Percentiles rank a stretch among this genome's conserved stretches.
Evolutionary conservation across 2,329 filamentous ascomycete genomes (phyloP).

Genomic region (Fusarium nygamai): DNA sequence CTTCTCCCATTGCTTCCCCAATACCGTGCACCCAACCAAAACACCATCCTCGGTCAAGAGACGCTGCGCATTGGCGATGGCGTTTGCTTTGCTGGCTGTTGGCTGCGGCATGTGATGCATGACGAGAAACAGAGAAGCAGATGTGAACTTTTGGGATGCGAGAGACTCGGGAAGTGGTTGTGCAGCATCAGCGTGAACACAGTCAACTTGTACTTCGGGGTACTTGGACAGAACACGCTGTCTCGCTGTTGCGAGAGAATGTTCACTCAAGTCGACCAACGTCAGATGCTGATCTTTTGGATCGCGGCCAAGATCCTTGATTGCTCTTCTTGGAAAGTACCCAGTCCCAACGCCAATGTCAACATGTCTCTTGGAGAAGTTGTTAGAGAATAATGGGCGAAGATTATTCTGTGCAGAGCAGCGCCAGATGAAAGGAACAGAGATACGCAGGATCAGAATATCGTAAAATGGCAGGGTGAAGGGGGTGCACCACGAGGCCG

Average conservation of each 20-base stretch:
- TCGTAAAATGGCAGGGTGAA: neutral
- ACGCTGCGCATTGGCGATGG: neutral
- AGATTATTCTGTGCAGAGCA: neutral
- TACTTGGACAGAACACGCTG: neutral
- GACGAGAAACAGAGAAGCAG: slow-evolving; percentile 9
- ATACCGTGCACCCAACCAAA: neutral
- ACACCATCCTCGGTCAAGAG: neutral
- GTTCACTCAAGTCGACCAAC: slow-evolving; percentile 8
- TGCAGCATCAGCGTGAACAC: neutral
- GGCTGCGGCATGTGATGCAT: slow-evolving; percentile 9
- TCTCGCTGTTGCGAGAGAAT: neutral
- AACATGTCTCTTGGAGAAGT: slow-evolving; percentile 10
- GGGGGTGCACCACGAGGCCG: neutral
- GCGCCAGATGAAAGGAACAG: neutral
- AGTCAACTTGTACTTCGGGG: neutral
- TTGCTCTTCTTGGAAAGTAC: neutral
- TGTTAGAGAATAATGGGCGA: neutral
- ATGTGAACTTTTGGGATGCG: neutral
- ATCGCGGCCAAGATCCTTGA: neutral
- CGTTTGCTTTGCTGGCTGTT: neutral
- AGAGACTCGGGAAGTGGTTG: neutral
- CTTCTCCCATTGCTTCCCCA: slow-evolving; percentile 20
- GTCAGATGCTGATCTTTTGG: slow-evolving; percentile 6
- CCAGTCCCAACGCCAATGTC: slow-evolving; percentile 21
- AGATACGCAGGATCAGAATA: neutral